Evolutionary conservation across 2,329 filamentous ascomycete species (phyloP), one percentile per base, ranked within the genome.

Genomic region (Phoma sp.): DNA sequence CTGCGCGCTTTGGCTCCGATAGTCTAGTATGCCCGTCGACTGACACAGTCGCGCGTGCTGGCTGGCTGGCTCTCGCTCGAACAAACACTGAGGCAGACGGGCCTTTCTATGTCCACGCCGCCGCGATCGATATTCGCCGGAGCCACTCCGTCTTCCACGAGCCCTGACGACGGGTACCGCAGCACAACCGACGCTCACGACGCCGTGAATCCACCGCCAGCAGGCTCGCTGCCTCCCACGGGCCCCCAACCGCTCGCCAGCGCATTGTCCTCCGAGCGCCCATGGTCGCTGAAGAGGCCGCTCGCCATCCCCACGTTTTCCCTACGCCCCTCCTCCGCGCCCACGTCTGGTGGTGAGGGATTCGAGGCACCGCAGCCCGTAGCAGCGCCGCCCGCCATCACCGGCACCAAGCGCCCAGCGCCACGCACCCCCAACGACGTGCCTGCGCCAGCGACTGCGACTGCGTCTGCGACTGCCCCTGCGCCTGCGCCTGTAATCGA

Each of bases 101-200:
- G 40, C 47, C 38, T 56, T 47, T 32, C 33, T 25, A 56, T 56
- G 53, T 47, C 47, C 10, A 50, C 18, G 15, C 46, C 42, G 47
- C 53, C 45, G 63, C 53, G 14, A 28, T 76, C 73, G 33, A 75
- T 76, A 53, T 76, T 74, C 56, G 75, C 72, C 45, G 72, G 69
- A 69, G 40, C 60, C 30, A 47, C 50, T 29, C 33, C 61, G 43
- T 45, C 56, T 21, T 15, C 49, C 10, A 12, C 43, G 32, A 43
- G 54, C 20, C 51, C 47, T 20, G 57, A 62, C 36, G 20, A 26
- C 29, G 30, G 57, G 28, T 62, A 57, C 25, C 50, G 63, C 42
- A 62, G 59, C 52, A 64, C 62, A 3, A 56, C 60, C 36, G 62
- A 64, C 32, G 61, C 69, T 47, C 57, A 43, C 56, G 53, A 65